phyloP scores from a whole-genome alignment of 768 basidiomycete genomes.

The Postia placenta region DNA sequence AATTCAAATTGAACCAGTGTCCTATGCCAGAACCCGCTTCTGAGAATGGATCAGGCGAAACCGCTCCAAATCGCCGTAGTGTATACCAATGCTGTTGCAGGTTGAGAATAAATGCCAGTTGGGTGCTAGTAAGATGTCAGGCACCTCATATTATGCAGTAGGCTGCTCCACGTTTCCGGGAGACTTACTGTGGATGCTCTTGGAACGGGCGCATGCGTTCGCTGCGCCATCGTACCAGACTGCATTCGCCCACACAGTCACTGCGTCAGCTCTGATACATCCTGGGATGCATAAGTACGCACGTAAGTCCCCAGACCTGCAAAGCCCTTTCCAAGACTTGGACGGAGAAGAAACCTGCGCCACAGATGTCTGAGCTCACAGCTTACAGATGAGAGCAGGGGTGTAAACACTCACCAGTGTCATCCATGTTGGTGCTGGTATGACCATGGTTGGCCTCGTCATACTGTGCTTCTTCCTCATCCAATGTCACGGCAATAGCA shows the following conservation, averaged over 20 bases:
- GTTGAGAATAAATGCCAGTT: constrained; percentile 86
- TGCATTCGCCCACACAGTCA: constrained; percentile 24
- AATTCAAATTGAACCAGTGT: constrained; percentile 90
- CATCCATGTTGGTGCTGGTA: constrained; percentile 82
- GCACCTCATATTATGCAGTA: neutral
- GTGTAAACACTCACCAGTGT: constrained; percentile 58
- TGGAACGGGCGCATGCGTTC: constrained; percentile 78
- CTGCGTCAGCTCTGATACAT: neutral
- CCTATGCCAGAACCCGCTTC: constrained; percentile 43
- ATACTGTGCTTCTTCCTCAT: constrained; percentile 58
- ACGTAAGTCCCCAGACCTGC: constrained; percentile 81
- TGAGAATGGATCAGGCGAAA: constrained; percentile 30
- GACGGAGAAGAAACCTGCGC: constrained; percentile 82
- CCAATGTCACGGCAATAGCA: constrained; percentile 62
- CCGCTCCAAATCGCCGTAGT: constrained; percentile 68
- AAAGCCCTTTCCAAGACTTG: constrained; percentile 85
- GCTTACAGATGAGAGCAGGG: neutral
- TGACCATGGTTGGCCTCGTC: constrained; percentile 38
- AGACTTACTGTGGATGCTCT: constrained; percentile 66
- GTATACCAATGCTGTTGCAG: constrained; percentile 88
- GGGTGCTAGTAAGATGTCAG: too few relatives aligned
- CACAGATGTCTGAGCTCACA: neutral
- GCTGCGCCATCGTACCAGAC: constrained; percentile 80
- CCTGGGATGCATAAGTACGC: constrained; percentile 11
- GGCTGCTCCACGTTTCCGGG: too few relatives aligned